phyloP scores from a whole-genome alignment of 2,329 filamentous ascomycete species.

The Colletotrichum sp. region DNA sequence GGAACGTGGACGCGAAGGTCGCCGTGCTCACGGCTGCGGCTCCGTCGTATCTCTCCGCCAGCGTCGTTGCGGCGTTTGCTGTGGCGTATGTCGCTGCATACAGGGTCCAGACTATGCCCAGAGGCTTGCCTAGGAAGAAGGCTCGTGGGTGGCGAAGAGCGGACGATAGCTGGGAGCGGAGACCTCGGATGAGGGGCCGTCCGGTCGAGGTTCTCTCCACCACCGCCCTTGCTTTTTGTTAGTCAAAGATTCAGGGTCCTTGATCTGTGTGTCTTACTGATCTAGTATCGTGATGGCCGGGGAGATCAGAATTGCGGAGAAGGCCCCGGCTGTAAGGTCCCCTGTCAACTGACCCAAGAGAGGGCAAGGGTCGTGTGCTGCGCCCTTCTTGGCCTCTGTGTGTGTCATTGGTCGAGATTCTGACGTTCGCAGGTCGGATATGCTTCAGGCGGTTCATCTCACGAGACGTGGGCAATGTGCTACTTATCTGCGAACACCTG shows the following conservation, averaged over 20 bases:
- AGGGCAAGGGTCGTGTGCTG: not conserved
- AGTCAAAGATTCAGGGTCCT: not conserved
- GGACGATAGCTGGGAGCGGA: not conserved
- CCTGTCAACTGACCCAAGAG: not conserved
- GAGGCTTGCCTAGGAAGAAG: slow-evolving; percentile 27
- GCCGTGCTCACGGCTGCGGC: slow-evolving; percentile 26
- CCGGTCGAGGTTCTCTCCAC: slow-evolving; percentile 19
- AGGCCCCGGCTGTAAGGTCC: slow-evolving; percentile 26
- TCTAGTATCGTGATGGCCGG: slow-evolving; percentile 32
- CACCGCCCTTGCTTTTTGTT: slow-evolving; percentile 12
- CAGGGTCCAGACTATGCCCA: slow-evolving; percentile 31
- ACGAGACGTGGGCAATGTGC: not conserved
- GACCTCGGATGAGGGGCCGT: slow-evolving; percentile 18
- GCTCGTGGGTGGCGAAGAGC: slow-evolving; percentile 23
- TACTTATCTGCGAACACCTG: slow-evolving; percentile 2
- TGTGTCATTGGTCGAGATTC: not conserved
- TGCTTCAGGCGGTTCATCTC: not conserved
- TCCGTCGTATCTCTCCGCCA: slow-evolving; percentile 25
- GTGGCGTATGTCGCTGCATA: slow-evolving; percentile 33
- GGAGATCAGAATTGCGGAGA: slow-evolving; percentile 31
- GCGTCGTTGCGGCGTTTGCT: slow-evolving; percentile 30
- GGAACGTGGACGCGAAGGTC: slow-evolving; percentile 26
- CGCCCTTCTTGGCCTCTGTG: not conserved
- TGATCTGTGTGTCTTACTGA: slow-evolving; percentile 17
- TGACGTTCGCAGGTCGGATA: not conserved